A percentile compares a stretch with the other conserved stretches of the same genome.
phyloP scores from a whole-genome alignment of 352 stramenopile species.

The Halophytophthora polymorphica region DNA sequence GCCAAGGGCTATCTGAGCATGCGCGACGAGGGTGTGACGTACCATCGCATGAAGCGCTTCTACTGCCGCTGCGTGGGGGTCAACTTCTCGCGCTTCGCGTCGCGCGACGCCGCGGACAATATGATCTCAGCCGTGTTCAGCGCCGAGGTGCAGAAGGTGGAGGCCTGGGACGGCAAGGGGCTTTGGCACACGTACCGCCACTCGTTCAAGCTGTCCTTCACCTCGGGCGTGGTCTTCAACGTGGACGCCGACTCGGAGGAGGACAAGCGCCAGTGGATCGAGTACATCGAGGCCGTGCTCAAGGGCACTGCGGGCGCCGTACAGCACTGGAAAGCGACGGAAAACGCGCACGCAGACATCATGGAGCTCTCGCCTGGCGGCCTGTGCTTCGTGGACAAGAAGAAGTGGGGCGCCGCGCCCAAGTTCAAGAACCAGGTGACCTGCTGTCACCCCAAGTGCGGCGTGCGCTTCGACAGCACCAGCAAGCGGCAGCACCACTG shows the following conservation, averaged over 20 bases:
- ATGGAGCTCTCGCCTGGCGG: conserved; percentile 53
- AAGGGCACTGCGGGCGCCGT: conserved; percentile 32
- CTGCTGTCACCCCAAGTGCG: conserved; percentile 61
- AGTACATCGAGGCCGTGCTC: conserved; percentile 71
- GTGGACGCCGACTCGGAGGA: conserved; percentile 76
- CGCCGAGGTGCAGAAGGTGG: conserved; percentile 72
- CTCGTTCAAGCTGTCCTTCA: conserved; percentile 84
- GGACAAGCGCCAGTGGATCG: conserved; percentile 75
- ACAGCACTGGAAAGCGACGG: conserved; percentile 38
- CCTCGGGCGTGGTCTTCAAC: conserved; percentile 71
- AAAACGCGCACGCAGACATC: conserved; percentile 30
- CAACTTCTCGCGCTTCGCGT: conserved; percentile 75
- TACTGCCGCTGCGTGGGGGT: conserved; percentile 79
- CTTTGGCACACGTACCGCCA: conserved; percentile 80
- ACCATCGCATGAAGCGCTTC: conserved; percentile 86
- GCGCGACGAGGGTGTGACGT: conserved; percentile 80
- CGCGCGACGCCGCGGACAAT: conserved; percentile 51
- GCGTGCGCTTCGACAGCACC: conserved; percentile 69
- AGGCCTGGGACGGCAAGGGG: conserved; percentile 82
- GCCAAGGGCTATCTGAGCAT: conserved; percentile 77
- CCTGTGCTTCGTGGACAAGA: conserved; percentile 63
- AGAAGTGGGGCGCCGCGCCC: conserved; percentile 32
- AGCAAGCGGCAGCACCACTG: conserved; percentile 82
- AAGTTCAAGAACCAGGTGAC: conserved; percentile 70
- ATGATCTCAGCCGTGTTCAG: conserved; percentile 64